Base-by-base conservation (phyloP, 352 stramenopile species). In the Globisporangium nodosum region DNA sequence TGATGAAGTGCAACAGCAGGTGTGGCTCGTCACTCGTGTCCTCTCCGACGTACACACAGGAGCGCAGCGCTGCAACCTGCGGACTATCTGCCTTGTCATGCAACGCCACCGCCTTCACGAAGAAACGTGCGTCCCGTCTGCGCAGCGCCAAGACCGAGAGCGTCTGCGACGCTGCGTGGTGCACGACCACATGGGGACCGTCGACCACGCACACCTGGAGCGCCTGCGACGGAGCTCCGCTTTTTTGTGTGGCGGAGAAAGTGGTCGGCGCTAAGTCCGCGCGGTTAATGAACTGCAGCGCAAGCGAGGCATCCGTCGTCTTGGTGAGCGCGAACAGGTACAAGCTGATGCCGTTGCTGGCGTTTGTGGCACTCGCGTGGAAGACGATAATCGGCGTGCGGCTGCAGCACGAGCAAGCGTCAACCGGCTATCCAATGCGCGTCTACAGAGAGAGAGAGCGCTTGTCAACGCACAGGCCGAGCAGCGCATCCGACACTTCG, bases 131-230 rank as follows among this genome's bases (percentile, higher is more conserved):
- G 21, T 40, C 31, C 58, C 16, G 8, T 66, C 54, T 56, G 52
- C 58, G 52, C 5, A 76, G 58, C 27, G 58, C 73, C 49, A 74
- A 57, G 43, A 72, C 46, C 1, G 51, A 45, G 3, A 70, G 27
- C 18, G 61, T 39, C 3, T 56, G 49, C 2, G 50, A 18, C 1
- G 46, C 0, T 35, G 43, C 43, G 8, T 70, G 31, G 59, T 73
- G 71, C 8, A 81, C 54, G 16, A 81, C n/a, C 13, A 69, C 54
- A 33, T 69, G 49, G 1, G 76, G 76, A 46, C 76, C 76, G 31
- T 83, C 69, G 5, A 53, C 56, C 27, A 81, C 5, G 42, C 70
- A 61, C 43, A 72, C 53, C 18, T 81, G 71, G 18, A 76, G 21
- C 9, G n/a, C 24, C 21, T 43, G 12, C 18, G n/a, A 31, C 47